These are phyloP conservation scores for Tanacetum coccineum DNA, from an alignment of 129 eudicot genomes.

Conservation along the genomic window DNA sequence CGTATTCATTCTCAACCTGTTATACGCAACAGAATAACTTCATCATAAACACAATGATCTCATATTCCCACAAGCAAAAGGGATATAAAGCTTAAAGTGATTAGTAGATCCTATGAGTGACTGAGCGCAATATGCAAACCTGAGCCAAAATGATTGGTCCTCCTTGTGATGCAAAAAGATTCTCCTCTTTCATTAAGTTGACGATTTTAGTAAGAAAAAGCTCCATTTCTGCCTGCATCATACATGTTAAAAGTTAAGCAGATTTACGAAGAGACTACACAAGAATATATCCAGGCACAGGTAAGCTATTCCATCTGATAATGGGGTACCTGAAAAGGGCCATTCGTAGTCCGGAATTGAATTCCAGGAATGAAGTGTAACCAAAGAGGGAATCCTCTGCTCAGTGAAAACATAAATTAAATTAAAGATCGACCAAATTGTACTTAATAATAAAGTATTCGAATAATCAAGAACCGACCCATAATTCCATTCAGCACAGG, in stretches of 20 bases:
- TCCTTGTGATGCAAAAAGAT: conserved; percentile 82
- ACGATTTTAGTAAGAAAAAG: conserved; percentile 68
- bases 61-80: not conserved
- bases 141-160: conserved; percentile 81
- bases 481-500: conserved; percentile 87
- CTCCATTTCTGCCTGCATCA: conserved; percentile 69
- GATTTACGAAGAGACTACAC: not conserved
- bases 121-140: conserved; percentile 27
- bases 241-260: not conserved
- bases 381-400: conserved; percentile 89
- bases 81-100: not conserved
- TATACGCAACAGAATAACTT: conserved; percentile 13
- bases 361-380: conserved; percentile 78
- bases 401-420: conserved; percentile 19
- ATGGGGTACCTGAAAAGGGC: conserved; percentile 53
- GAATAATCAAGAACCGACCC: conserved; percentile 43
- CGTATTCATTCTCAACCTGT: conserved; percentile 86
- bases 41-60: not conserved
- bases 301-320: not conserved
- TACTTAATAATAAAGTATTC: not conserved
- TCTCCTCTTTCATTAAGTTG: conserved; percentile 70
- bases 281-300: not conserved
- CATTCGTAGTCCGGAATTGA: conserved; percentile 71
- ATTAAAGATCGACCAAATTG: conserved; percentile 9
- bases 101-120: conserved; percentile 1